A percentile compares a stretch with the other conserved stretches of the same genome.
These are phyloP conservation scores for Bryoglossum gracile DNA, from an alignment of 495 filamentous ascomycete genomes.

Conservation along the genomic window DNA sequence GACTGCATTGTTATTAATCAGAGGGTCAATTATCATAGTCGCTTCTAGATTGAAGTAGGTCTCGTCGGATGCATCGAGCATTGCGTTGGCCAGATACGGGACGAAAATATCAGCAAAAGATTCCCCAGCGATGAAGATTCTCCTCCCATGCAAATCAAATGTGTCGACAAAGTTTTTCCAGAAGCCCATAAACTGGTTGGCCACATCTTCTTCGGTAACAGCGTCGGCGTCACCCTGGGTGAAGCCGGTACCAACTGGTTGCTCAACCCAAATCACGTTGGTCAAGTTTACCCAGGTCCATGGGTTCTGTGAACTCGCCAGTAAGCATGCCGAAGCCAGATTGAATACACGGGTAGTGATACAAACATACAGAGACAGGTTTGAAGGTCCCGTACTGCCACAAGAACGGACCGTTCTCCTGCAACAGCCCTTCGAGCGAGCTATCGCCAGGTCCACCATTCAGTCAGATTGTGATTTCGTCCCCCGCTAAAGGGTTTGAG, in stretches of 20 bases:
- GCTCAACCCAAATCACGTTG: conserved; percentile 69
- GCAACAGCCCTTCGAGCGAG: conserved; percentile 60
- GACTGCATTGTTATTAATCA: conserved; percentile 16
- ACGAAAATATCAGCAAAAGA: conserved; percentile 72
- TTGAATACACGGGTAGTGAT: too few species aligned
- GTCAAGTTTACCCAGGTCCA: conserved; percentile 69
- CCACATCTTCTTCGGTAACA: conserved; percentile 55
- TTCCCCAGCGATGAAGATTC: conserved; percentile 64
- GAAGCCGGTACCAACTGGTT: conserved; percentile 75
- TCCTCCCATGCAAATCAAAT: conserved; percentile 54
- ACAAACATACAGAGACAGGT: not conserved
- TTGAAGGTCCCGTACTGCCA: not conserved
- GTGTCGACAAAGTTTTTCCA: conserved; percentile 64
- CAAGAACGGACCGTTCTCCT: conserved; percentile 47
- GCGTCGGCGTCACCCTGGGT: conserved; percentile 52
- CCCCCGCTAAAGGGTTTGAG: conserved; percentile 42
- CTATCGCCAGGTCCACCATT: conserved; percentile 60
- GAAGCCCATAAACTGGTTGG: conserved; percentile 61
- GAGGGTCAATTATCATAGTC: conserved; percentile 61
- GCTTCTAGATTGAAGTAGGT: conserved; percentile 59
- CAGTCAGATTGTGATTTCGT: conserved; percentile 55
- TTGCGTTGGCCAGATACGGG: conserved; percentile 67
- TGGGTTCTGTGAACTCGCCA: too few species aligned
- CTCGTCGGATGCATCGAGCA: conserved; percentile 61
- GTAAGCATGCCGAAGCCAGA: too few species aligned